Evolutionary conservation across 2,329 filamentous ascomycete genomes (phyloP).

Genomic region (Arthrinium puccinioides): DNA sequence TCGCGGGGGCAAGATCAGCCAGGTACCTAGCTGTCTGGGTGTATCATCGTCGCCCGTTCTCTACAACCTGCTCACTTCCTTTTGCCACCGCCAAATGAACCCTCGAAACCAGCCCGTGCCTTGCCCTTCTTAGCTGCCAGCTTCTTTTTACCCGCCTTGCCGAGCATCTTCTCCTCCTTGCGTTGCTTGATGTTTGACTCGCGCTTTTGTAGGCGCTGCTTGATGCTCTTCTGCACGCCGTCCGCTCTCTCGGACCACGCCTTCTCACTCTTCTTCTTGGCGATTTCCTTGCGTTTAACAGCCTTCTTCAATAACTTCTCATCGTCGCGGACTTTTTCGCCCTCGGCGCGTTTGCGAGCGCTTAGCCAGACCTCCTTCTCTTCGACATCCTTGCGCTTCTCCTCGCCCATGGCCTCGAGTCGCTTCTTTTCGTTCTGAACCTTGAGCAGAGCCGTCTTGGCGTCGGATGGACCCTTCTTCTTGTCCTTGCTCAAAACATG

Average conservation of each 20-base stretch:
- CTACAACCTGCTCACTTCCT: too few relatives aligned
- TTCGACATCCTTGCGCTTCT: conserved; percentile 77
- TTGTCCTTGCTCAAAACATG: conserved; percentile 59
- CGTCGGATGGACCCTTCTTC: conserved; percentile 77
- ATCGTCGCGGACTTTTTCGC: conserved; percentile 83
- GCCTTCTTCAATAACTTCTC: conserved; percentile 86
- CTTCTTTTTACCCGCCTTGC: conserved; percentile 51
- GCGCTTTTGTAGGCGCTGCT: conserved; percentile 74
- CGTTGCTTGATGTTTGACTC: conserved; percentile 72
- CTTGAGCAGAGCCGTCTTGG: conserved; percentile 77
- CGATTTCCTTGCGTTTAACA: conserved; percentile 82
- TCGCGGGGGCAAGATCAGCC: too few relatives aligned
- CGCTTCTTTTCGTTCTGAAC: conserved; percentile 82
- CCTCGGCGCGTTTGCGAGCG: conserved; percentile 80
- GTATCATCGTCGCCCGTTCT: too few relatives aligned
- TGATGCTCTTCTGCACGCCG: conserved; percentile 67
- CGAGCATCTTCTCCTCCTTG: conserved; percentile 61
- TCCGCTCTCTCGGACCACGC: conserved; percentile 74
- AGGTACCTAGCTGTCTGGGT: too few relatives aligned
- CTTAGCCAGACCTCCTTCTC: conserved; percentile 95
- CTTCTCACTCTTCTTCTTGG: conserved; percentile 85
- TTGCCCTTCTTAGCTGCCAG: conserved; percentile 36
- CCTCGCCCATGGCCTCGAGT: conserved; percentile 65
- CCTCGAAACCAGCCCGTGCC: conserved; percentile 56
- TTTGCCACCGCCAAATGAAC: conserved; percentile 49